Base-by-base conservation (phyloP, 768 basidiomycete genomes). In the Botryobasidium botryosum region DNA sequence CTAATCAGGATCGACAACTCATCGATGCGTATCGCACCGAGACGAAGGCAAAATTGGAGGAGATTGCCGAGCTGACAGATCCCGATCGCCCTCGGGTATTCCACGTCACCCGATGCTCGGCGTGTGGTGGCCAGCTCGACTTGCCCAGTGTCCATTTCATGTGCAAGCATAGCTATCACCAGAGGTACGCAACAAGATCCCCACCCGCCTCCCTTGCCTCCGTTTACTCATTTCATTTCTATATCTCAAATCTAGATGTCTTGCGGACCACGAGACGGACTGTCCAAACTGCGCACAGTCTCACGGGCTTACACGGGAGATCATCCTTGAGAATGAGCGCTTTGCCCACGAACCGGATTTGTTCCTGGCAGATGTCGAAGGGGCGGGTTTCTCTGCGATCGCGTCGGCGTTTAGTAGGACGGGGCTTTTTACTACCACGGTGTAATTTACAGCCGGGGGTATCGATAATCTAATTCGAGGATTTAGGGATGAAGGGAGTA, bases 91-190 rank as follows among this genome's bases (percentile, higher is more conserved):
- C 94, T 1, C 72, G 75, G 17, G 81, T 96, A 18, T 94, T 96
- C 68, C 90, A 96, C 56, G 84, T 92, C 49, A 91, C 90, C 6
- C 69, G 88, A 33, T 97, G 94, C 60, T 79, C 91, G 18, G 71
- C 78, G 3, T 97, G 94, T 59, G 71, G 77, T 13, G 85, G 79
- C 1, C 85, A 83, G 53, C 73, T 97, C 48, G 91, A 96, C 58
- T 72, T 96, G 7, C 92, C 94, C 0, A 81, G 75, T 51, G 70
- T 97, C 5, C 91, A 97, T 60, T 97, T 96, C 57, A 94, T 97
- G 92, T 99, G 92, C 61, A 78, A 80, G 55, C 94, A 97, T 58
- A 88, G 85, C 49, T 97, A 86, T 64, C 94, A 99, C 58, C 87
- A 92, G 57, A 70, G 90, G 86, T 85, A 43, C 35, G 62, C n/a